Percentiles rank a stretch among this genome's conserved stretches.
Conservation (phyloP, 805 yeast genomes). For the Wickerhamomyces alni region DNA sequence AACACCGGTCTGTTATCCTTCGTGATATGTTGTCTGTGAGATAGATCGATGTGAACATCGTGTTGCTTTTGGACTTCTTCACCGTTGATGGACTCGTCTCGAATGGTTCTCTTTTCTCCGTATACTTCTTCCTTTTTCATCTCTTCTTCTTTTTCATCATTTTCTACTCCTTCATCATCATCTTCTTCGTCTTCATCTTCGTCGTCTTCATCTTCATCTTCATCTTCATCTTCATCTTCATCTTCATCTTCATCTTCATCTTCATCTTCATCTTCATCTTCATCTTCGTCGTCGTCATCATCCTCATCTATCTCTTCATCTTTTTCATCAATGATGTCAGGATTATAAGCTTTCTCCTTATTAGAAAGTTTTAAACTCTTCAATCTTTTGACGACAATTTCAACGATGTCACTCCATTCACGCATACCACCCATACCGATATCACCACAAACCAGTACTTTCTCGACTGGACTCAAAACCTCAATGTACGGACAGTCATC, state of each 20-base stretch:
- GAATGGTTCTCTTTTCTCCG: not conserved
- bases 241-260: constrained; percentile 34
- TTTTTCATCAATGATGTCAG: constrained; percentile 39
- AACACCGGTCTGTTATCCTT: constrained; percentile 1
- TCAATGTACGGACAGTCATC: constrained; percentile 76
- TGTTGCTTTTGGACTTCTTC: too few species aligned
- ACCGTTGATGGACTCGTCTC: too few species aligned
- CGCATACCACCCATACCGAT: constrained; percentile 93
- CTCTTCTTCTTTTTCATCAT: constrained; percentile 1
- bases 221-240: constrained; percentile 35
- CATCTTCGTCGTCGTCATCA: constrained; percentile 34
- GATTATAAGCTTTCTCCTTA: constrained; percentile 27
- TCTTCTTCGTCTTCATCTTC: constrained; percentile 1
- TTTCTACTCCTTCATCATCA: constrained; percentile 6
- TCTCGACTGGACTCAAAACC: constrained; percentile 73
- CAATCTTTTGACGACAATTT: constrained; percentile 36
- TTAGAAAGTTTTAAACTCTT: constrained; percentile 10
- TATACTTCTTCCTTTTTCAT: not conserved
- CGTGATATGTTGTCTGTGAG: not conserved
- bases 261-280: constrained; percentile 33
- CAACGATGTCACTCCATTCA: constrained; percentile 80
- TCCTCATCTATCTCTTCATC: constrained; percentile 38
- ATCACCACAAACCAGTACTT: constrained; percentile 75
- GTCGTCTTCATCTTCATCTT: constrained; percentile 32
- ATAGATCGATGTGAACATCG: not conserved